phyloP scores from a whole-genome alignment of 495 filamentous ascomycete genomes.

The Aspergillus hancockii region DNA sequence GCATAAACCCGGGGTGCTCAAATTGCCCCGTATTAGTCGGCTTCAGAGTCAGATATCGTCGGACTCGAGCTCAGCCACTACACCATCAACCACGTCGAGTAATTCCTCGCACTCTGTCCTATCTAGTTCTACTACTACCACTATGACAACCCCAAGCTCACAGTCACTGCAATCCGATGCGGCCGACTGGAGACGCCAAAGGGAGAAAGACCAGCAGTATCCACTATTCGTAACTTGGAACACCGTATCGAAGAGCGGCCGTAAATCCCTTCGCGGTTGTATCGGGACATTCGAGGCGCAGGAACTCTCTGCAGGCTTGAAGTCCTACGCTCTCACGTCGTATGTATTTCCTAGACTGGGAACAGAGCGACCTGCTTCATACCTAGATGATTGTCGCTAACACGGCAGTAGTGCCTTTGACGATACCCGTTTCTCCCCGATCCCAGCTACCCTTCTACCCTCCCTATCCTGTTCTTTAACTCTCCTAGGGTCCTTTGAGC shows the following conservation, averaged over 20 bases:
- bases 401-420: slow-evolving; percentile 67
- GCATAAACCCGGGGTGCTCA: slow-evolving; percentile 23
- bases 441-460: slow-evolving; percentile 66
- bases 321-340: slow-evolving; percentile 83
- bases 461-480: slow-evolving; percentile 70
- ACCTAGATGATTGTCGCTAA: slow-evolving; percentile 6
- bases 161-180: slow-evolving; percentile 34
- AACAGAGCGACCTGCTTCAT: not conserved
- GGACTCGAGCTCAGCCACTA: slow-evolving; percentile 47
- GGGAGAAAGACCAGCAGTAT: slow-evolving; percentile 33
- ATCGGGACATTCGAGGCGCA: slow-evolving; percentile 93
- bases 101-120: slow-evolving; percentile 42
- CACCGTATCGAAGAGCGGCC: slow-evolving; percentile 59
- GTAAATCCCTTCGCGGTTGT: slow-evolving; percentile 80
- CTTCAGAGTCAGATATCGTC: slow-evolving; percentile 38
- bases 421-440: slow-evolving; percentile 81
- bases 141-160: slow-evolving; percentile 46
- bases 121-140: slow-evolving; percentile 48
- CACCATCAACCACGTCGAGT: slow-evolving; percentile 46
- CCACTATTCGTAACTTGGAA: slow-evolving; percentile 98
- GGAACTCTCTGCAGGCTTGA: slow-evolving; percentile 69
- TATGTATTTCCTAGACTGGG: slow-evolving; percentile 40
- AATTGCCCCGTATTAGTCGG: slow-evolving; percentile 35
- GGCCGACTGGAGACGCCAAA: slow-evolving; percentile 14
- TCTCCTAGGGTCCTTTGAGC: slow-evolving; percentile 74